Evolutionary conservation across 2,329 filamentous ascomycete genomes (phyloP), one percentile per base, ranked within the genome.

Genomic region (Colletotrichum viniferum): DNA sequence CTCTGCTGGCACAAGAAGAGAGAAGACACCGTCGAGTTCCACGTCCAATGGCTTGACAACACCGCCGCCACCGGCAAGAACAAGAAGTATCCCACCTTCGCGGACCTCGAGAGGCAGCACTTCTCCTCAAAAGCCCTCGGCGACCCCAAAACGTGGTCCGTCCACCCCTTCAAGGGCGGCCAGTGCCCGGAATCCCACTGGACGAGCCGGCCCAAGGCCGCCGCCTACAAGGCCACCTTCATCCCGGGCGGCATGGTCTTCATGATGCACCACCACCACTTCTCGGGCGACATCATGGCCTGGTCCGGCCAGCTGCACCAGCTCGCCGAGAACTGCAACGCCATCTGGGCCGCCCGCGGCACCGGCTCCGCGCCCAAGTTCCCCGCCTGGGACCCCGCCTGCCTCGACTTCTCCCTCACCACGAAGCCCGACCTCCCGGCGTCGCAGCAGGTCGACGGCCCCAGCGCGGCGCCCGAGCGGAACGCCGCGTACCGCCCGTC

Each of bases 211-310:
- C 85, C 86, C 4, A 76, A 80, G 2, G 78, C 82, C 1, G 80
- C 85, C 1, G 85, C 82, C 0, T 87, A 84, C 78, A 82, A 86
- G 70, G 82, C 82, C 1, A 88, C 84, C 77, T 85, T 88, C 65
- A 79, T 87, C 32, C 81, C 78, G 1, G 86, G 85, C 4, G 86
- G 86, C 0, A 70, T 87, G 3, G 81, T 87, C 8, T 82, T 87
- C 65, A 83, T 82, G 65, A 85, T 84, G 67, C 85, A 87, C 60
- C 79, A 81, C 69, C 86, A 87, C 63, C 86, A 88, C 75, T 88
- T 84, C 66, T 76, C 82, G 61, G 86, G 86, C 75, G 86, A 87
- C 77, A 79, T 86, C 1, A 86, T 85, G 82, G 86, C 85, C 7
- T 87, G 85, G 85, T 80, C 82, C 3, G 79, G 80, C 7, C 82